These are phyloP conservation scores for Hypoxylon sp. DNA, from an alignment of 2,329 filamentous ascomycete species.

Conservation along the genomic window DNA sequence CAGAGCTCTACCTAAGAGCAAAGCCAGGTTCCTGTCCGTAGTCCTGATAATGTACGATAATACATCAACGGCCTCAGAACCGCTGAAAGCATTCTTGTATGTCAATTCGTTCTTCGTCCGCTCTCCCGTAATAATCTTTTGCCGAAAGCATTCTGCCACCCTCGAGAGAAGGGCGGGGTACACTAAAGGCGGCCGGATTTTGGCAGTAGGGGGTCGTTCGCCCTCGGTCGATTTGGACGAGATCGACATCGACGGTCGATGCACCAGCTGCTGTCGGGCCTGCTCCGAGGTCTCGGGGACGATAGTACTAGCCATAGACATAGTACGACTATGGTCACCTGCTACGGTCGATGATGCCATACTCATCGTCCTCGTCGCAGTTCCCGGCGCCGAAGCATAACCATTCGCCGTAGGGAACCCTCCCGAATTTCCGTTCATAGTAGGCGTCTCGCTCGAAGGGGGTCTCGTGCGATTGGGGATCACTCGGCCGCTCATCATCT, in stretches of 20 bases:
- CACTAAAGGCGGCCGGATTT: conserved; percentile 82
- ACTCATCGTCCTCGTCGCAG: conserved; percentile 69
- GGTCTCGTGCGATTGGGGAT: conserved; percentile 78
- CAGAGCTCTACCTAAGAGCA: conserved; percentile 88
- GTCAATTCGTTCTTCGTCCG: conserved; percentile 96
- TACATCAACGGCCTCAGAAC: conserved; percentile 93
- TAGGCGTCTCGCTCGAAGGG: conserved; percentile 57
- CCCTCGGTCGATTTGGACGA: conserved; percentile 65
- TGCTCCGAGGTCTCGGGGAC: conserved; percentile 71
- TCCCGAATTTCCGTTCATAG: conserved; percentile 49
- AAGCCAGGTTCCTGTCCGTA: conserved; percentile 91
- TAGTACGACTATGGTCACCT: conserved; percentile 70
- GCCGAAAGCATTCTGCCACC: conserved; percentile 91
- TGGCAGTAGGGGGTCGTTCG: conserved; percentile 69
- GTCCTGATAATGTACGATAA: conserved; percentile 98
- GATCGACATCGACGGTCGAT: conserved; percentile 69
- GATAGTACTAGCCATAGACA: conserved; percentile 93
- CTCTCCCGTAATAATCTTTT: conserved; percentile 86
- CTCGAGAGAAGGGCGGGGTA: conserved; percentile 95
- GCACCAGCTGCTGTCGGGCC: conserved; percentile 61
- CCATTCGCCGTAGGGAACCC: conserved; percentile 50
- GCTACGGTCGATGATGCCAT: conserved; percentile 67
- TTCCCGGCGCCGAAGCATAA: conserved; percentile 62
- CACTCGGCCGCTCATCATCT: conserved; percentile 92
- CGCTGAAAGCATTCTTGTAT: conserved; percentile 97